Base-by-base conservation (phyloP, 2,329 filamentous ascomycete species). In the Hymenoscyphus albidus region DNA sequence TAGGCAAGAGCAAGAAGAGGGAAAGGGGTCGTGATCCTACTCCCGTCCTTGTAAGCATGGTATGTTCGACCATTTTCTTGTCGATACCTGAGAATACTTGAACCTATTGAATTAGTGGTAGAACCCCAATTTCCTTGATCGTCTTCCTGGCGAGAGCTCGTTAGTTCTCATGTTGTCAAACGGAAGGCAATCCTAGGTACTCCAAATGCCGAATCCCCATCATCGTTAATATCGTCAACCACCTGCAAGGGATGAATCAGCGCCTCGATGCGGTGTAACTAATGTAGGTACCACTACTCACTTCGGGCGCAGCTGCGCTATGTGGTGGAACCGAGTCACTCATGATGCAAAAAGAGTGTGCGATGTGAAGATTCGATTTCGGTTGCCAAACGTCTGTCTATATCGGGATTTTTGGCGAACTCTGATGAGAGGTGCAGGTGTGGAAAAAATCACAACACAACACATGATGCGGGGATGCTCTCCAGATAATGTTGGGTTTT, bases 31-130 rank as follows among this genome's bases (percentile, higher is more conserved):
- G 13, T n/a, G 27, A 16, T 40, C 62, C 48, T 60, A 64, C 57
- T 64, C 83, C 70, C 70, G 18, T 69, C 69, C 62, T 69, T 69
- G 58, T 70, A 69, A 27, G 64, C 64, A 62, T 72, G 70, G 59
- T 71, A 72, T 4, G 68, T 71, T 40, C 68, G 63, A 27, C 68
- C 69, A 63, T 72, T 72, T 54, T 79, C 77, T 4, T 73, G 67
- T 22, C 77, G 74, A 68, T 77, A 77, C 12, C 72, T 70, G 54
- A 74, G 64, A 54, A 80, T 77, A 63, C 76, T 79, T 0, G 77
- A 77, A 31, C 57, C 44, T 12, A 72, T 59, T 1, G 68, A 70
- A 9, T 64, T 68, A 2, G 69, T 70, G 35, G 64, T 59, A 5
- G 57, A 59, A 42, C 32, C 27, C 55, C 32, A n/a, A 38, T 57